Evolutionary conservation across 192 early-diverging fungal species (phyloP).

Genomic region (Linnemannia hyalina): DNA sequence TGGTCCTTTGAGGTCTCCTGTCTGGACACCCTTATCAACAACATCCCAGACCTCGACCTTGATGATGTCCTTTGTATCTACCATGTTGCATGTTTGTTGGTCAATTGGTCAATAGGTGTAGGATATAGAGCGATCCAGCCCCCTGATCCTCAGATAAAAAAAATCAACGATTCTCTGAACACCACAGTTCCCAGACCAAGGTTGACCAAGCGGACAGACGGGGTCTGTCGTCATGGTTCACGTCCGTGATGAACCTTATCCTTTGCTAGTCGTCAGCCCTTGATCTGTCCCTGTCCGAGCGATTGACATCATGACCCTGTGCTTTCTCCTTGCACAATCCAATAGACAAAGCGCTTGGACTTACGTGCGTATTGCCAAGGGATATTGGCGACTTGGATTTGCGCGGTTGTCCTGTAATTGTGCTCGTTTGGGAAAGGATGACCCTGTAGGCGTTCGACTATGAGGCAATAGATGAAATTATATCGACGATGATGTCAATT

Average conservation of each 20-base stretch:
- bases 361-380: slow-evolving; percentile 70
- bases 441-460: slow-evolving; percentile 69
- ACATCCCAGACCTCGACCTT: slow-evolving; percentile 76
- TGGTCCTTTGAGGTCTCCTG: slow-evolving; percentile 19
- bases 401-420: slow-evolving; percentile 64
- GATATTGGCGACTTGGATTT: slow-evolving; percentile 73
- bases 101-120: no score
- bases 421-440: slow-evolving; percentile 49
- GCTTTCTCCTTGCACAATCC: not conserved
- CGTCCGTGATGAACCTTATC: not conserved
- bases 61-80: slow-evolving; percentile 69
- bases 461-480: not conserved
- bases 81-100: no score
- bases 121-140: no score
- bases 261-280: not conserved
- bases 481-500: not conserved
- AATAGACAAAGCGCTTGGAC: not conserved
- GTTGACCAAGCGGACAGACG: not conserved
- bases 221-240: not conserved
- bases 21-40: slow-evolving; percentile 64
- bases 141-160: not conserved
- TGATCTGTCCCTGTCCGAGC: not conserved
- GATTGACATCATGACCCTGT: not conserved
- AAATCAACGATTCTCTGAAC: not conserved
- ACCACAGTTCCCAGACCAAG: not conserved